These are phyloP conservation scores for Athelia sp. DNA, from an alignment of 1,284 basidiomycete genomes.

Conservation along the genomic window DNA sequence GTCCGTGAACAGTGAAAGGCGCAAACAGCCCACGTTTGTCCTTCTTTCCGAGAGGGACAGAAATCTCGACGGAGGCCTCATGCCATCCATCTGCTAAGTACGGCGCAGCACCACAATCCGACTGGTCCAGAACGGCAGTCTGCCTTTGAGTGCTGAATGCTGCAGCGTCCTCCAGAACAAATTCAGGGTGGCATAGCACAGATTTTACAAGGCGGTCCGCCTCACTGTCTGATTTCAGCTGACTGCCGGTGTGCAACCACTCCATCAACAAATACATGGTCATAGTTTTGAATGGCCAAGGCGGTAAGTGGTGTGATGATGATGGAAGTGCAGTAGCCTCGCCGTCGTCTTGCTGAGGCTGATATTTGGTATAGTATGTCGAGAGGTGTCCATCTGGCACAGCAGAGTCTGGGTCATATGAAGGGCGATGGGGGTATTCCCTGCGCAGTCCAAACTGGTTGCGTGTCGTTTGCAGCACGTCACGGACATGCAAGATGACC, in stretches of 20 bases:
- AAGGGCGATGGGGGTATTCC: conserved; percentile 21
- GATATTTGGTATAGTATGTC: background rate
- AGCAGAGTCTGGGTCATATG: conserved; percentile 21
- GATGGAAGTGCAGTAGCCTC: no score
- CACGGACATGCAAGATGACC: conserved; percentile 22
- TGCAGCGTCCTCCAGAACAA: conserved; percentile 4
- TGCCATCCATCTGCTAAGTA: background rate
- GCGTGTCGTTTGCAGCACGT: conserved; percentile 17
- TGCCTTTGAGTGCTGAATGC: conserved; percentile 15
- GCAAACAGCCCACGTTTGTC: conserved; percentile 7
- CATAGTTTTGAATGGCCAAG: conserved; percentile 16
- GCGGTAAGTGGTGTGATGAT: background rate
- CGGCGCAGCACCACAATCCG: background rate
- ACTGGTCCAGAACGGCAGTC: conserved; percentile 2
- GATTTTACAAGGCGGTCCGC: conserved; percentile 16
- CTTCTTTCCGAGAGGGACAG: conserved; percentile 22
- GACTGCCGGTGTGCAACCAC: conserved; percentile 15
- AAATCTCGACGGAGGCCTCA: conserved; percentile 15
- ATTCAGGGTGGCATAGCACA: conserved; percentile 7
- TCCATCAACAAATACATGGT: conserved; percentile 19
- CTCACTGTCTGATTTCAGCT: conserved; percentile 13
- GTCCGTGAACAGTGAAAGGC: conserved; percentile 19
- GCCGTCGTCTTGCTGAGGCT: no score
- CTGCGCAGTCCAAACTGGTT: conserved; percentile 23
- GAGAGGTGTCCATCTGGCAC: conserved; percentile 7